Conservation (phyloP, 1,284 basidiomycete genomes). For the Tetrapyrgos nigripes region DNA sequence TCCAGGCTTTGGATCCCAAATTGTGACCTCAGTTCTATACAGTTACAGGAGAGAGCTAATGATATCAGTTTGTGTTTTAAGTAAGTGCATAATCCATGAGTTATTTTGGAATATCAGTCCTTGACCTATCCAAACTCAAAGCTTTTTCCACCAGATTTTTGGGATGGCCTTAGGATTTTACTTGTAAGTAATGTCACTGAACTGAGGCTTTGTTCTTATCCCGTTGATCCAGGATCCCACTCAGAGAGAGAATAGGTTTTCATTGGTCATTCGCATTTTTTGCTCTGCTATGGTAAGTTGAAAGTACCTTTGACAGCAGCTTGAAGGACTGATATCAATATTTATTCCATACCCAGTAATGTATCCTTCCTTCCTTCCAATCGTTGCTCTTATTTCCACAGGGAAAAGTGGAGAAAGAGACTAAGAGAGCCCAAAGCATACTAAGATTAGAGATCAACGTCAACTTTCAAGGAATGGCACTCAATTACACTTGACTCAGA, state of each 20-base stretch:
- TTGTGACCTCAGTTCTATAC: constrained; percentile 38
- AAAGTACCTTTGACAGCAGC: neutral
- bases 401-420: constrained; percentile 28
- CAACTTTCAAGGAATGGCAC: no score
- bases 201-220: no score
- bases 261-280: constrained; percentile 39
- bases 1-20: constrained; percentile 43
- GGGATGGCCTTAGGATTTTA: constrained; percentile 39
- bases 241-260: constrained; percentile 38
- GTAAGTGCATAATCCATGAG: no score
- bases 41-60: constrained; percentile 38
- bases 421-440: neutral
- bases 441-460: no score
- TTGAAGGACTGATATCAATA: neutral
- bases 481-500: no score
- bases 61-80: constrained; percentile 43
- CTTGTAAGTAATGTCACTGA: constrained; percentile 25
- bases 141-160: constrained; percentile 36
- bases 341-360: constrained; percentile 20
- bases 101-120: no score
- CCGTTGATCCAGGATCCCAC: constrained; percentile 32
- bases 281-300: constrained; percentile 33
- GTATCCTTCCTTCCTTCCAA: constrained; percentile 30
- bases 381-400: constrained; percentile 29
- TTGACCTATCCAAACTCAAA: constrained; percentile 12